Evolutionary conservation across 148 eudicot species (phyloP).

Genomic region (Oxyria digyna): DNA sequence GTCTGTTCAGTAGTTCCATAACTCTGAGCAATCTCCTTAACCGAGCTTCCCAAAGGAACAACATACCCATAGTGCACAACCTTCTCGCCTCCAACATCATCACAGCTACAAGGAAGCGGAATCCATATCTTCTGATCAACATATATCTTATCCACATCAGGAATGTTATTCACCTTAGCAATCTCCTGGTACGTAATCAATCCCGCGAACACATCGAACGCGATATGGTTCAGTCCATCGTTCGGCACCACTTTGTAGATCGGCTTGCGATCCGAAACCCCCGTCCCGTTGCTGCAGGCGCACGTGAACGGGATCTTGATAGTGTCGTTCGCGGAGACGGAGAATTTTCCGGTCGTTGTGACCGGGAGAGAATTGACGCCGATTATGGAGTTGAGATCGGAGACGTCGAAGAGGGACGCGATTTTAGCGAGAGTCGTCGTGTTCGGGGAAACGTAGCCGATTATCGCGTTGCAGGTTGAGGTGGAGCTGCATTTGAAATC

Average conservation of each 20-base stretch:
- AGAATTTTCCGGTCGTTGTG: background rate
- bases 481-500: conserved; percentile 9
- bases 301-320: conserved; percentile 12
- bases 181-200: conserved; percentile 41
- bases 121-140: conserved; percentile 49
- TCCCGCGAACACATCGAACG: conserved; percentile 27
- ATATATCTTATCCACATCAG: conserved; percentile 17
- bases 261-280: conserved; percentile 5
- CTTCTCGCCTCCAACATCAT: conserved; percentile 46
- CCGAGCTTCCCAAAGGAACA: conserved; percentile 28
- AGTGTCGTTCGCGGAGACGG: background rate
- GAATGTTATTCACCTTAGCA: conserved; percentile 33
- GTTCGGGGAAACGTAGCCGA: conserved; percentile 8
- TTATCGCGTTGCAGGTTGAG: conserved; percentile 1
- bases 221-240: conserved; percentile 5
- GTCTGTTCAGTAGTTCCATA: conserved; percentile 26
- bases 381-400: background rate
- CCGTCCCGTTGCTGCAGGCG: conserved; percentile 1
- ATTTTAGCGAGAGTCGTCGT: conserved; percentile 4
- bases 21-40: conserved; percentile 40
- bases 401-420: background rate
- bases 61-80: conserved; percentile 69
- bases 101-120: conserved; percentile 93
- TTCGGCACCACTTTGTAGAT: background rate
- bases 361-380: conserved; percentile 5